Percentiles rank a stretch among this genome's conserved stretches.
phyloP scores from a whole-genome alignment of 768 basidiomycete genomes.

The Naganishia antarctica region DNA sequence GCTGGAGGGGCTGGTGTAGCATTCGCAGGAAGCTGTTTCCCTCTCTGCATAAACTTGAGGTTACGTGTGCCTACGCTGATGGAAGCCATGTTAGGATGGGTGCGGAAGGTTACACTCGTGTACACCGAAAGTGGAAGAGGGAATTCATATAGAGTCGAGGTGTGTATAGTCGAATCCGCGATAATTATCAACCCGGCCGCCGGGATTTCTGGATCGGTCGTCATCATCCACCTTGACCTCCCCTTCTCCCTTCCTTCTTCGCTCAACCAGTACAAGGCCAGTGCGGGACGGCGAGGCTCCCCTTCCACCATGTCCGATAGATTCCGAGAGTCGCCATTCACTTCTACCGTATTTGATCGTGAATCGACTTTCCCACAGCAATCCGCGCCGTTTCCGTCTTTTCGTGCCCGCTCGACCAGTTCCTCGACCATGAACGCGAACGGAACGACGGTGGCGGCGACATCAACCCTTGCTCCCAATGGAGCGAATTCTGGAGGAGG shows the following conservation, averaged over 20 bases:
- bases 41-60: slow-evolving; percentile 11
- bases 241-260: no score
- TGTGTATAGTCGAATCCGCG: no score
- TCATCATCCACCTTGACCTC: no score
- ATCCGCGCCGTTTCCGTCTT: slow-evolving; percentile 8
- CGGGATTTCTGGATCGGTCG: no score
- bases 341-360: not conserved
- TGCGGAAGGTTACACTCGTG: not conserved
- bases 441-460: no score
- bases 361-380: not conserved
- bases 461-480: not conserved
- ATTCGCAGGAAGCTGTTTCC: slow-evolving; percentile 7
- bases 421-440: slow-evolving; percentile 10
- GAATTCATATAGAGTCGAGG: not conserved
- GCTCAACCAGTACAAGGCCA: not conserved
- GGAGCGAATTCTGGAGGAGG: not conserved
- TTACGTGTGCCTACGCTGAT: slow-evolving; percentile 12
- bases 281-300: not conserved
- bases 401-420: slow-evolving; percentile 10
- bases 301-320: not conserved
- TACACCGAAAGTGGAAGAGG: not conserved
- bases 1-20: not conserved
- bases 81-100: not conserved
- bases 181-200: no score
- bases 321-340: not conserved